These are phyloP conservation scores for Buddleja alternifolia DNA, from an alignment of 257 asterid genomes.

Conservation along the genomic window DNA sequence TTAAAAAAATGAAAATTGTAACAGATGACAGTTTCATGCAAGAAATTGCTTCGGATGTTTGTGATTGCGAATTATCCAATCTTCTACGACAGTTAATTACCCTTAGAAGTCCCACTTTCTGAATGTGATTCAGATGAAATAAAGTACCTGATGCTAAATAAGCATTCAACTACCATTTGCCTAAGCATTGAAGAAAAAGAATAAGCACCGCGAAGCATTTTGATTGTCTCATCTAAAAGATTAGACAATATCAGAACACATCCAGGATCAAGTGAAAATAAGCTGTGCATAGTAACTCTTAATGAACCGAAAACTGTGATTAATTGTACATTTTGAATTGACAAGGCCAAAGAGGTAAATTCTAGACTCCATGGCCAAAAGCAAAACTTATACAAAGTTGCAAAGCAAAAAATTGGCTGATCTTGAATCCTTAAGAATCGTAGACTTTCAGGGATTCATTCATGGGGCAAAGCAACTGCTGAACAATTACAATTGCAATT, in stretches of 20 bases:
- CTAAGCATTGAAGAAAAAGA: too few relatives aligned
- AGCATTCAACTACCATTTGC: too few relatives aligned
- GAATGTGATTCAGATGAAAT: too few relatives aligned
- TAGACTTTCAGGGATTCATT: slow-evolving; percentile 22
- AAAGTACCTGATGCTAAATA: too few relatives aligned
- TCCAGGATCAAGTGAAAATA: neutral
- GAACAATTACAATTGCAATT: slow-evolving; percentile 49
- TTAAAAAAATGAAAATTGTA: neutral
- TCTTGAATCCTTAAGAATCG: slow-evolving; percentile 33
- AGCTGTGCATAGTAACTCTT: neutral
- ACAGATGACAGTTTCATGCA: neutral
- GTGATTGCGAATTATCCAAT: too few relatives aligned
- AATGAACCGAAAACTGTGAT: slow-evolving; percentile 18
- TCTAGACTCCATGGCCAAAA: slow-evolving; percentile 24
- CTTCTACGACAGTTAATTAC: too few relatives aligned
- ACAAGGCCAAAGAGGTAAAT: slow-evolving; percentile 28
- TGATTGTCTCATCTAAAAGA: neutral
- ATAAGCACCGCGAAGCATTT: neutral
- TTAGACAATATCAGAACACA: neutral
- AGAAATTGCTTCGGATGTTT: too few relatives aligned
- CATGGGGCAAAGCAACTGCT: slow-evolving; percentile 47
- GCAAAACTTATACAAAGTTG: slow-evolving; percentile 34
- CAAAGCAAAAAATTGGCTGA: slow-evolving; percentile 30
- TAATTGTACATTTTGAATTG: slow-evolving; percentile 41
- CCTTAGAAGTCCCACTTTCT: too few relatives aligned